Percentiles rank a stretch among this genome's conserved stretches.
phyloP scores from a whole-genome alignment of 225 moss, liverwort and hornwort species.

The Pleurozium schreberi region DNA sequence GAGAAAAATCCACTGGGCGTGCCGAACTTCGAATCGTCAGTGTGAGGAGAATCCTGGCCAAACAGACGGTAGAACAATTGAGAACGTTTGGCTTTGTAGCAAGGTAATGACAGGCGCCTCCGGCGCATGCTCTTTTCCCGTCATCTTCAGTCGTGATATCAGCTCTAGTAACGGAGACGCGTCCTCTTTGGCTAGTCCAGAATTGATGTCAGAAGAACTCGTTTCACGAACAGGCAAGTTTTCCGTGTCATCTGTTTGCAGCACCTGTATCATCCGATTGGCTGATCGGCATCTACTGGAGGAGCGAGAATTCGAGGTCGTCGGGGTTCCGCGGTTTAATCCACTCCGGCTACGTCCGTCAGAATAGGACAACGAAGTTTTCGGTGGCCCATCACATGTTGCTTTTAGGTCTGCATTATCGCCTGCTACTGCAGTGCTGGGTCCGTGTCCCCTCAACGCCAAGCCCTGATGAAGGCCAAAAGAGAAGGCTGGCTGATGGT shows the following conservation, averaged over 20 bases:
- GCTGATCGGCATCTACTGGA: not conserved
- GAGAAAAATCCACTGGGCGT: not conserved
- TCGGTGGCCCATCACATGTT: no score
- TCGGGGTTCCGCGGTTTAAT: not conserved
- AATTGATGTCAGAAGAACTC: no score
- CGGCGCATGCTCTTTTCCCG: no score
- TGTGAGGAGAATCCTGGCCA: not conserved
- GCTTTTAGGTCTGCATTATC: no score
- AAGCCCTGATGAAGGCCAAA: no score
- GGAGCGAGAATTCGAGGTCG: slow-evolving; percentile 3
- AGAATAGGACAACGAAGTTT: not conserved
- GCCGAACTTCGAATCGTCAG: not conserved
- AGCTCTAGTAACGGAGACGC: no score
- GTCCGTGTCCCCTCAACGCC: no score
- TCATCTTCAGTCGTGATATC: no score
- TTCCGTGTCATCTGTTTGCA: not conserved
- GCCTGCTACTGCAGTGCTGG: no score
- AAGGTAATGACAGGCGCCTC: not conserved
- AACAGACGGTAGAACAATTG: not conserved
- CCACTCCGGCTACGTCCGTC: slow-evolving; percentile 1
- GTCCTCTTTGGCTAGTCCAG: no score
- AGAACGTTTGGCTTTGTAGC: not conserved
- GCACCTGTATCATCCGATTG: not conserved
- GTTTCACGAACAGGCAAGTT: no score
- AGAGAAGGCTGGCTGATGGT: no score